Evolutionary conservation across 176 grass and related monocot genomes (phyloP), one percentile per base, ranked within the genome.

Genomic region (Microstegium vimineum): DNA sequence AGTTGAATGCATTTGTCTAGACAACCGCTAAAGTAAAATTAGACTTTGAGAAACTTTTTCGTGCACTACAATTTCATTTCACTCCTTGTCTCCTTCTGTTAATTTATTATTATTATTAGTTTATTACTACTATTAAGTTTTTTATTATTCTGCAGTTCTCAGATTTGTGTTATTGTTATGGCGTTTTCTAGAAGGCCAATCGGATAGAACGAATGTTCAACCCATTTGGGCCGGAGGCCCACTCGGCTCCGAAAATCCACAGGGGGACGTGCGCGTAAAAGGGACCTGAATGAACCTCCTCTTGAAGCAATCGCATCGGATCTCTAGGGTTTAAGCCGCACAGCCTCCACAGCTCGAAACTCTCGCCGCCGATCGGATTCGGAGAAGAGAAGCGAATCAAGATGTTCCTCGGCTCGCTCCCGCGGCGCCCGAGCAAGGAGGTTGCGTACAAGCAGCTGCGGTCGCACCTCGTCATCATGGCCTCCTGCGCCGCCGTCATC

Each of bases 371-470:
- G 43, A 32, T 17, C 65, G n/a, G n/a, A 47, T n/a, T 31, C 61
- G 36, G 28, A 68, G 57, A 34, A 73, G 74, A 16, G 5, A 41
- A 56, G 72, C 62, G 3, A 57, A 18, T 5, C 73, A 86, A 57
- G n/a, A 90, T 90, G 88, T 90, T 90, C 37, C 84, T 90, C 1
- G 88, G 88, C 17, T 6, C 74, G 37, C 6, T 86, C 9, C 80
- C 84, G 8, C 83, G 86, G 33, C 80, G 86, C 59, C 92, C 92
- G 40, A 90, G 89, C 83, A 94, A 91, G 92, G 89, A 90, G 69
- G 84, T 61, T 12, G 92, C 89, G 32, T 91, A 91, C 89, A 91
- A 94, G 86, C 75, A 90, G 82, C 83, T 94, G 71, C 86, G 77
- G 60, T 32, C 60, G 35, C 86, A 94, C 26, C 74, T 94, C 70